Evolutionary conservation across 2,329 filamentous ascomycete genomes (phyloP), one percentile per base, ranked within the genome.

Genomic region (Trichophyton benhamiae): DNA sequence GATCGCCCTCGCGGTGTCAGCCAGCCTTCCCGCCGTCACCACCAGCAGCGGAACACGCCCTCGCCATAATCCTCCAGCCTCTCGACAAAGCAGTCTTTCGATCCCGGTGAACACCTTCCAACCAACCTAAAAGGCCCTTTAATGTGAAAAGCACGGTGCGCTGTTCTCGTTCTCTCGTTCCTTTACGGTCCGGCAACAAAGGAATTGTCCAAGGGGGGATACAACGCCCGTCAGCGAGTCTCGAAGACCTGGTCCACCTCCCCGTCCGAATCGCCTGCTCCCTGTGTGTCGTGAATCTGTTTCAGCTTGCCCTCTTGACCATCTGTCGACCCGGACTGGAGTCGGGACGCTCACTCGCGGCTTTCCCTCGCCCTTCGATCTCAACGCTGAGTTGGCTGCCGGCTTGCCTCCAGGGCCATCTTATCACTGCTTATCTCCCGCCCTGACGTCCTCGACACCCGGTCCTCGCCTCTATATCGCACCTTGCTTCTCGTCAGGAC

Each of bases 41-140:
- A 36, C 6, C n/a, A 27, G 20, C 17, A 25, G 27, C 33, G 33
- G 7, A 15, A 17, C 55, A 42, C 11, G 20, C 55, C 17, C 9
- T 41, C 20, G 20, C 9, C 33, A 7, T 7, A 30, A 30, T 30
- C 17, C 22, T 58, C 55, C 17, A 22, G 13, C 17, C 11, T 11
- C 15, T 36, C n/a, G 27, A 30, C 27, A 30, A 7, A 30, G 27
- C 27, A 30, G 27, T 30, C 27, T 30, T 30, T 30, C 27, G 27
- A 30, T 30, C 27, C 27, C 27, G 6, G 27, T 7, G 27, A 30
- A 30, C 27, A 30, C 27, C 6, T 30, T 30, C 6, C 27, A 30
- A 30, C 6, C 27, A 30, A 30, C 27, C 27, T 7, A 30, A 60
- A 58, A 33, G 49, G 20, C 64, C 65, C 36, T 9, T 33, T 48